Evolutionary conservation across 2,329 filamentous ascomycete genomes (phyloP), one percentile per base, ranked within the genome.

Genomic region (Xylaria sp.): DNA sequence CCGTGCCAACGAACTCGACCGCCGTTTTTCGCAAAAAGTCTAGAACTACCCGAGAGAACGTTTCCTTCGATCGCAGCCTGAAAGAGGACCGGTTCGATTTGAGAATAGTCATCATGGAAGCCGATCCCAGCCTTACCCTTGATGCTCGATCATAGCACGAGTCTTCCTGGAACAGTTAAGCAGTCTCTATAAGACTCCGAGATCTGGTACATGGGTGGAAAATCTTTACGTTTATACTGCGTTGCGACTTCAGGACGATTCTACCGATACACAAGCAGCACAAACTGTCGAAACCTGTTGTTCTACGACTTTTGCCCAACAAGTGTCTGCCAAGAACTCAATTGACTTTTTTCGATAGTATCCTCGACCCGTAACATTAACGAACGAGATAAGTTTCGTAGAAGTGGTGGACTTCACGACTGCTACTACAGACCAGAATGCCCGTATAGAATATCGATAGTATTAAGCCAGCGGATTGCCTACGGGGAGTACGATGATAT

Each of bases 1-100:
- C 41, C n/a, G 28, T 39, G n/a, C 48, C 49, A 54, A 25, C 20
- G 48, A 55, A 55, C 13, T 13, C 43, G 31, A 61, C 13, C 56
- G n/a, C 20, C 4, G 33, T 1, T 9, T 28, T 1, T 20, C 20
- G 18, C 48, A 49, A 36, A 13, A 49, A 8, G 13, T n/a, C 36
- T 39, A 3, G 33, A 49, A 54, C 55, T 25, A 49, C 7, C 15
- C 36, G n/a, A 66, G n/a, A 60, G 4, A 28, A 54, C n/a, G 1
- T 3, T 1, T 46, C 56, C 36, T 25, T 43, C 12, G n/a, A 12
- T 15, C 23, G 8, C 31, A 2, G 23, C 39, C 36, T 28, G n/a
- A 12, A 55, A n/a, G 36, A 23, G 6, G n/a, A 7, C 23, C 7
- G 13, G 31, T 52, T 25, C 54, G 18, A 20, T 23, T n/a, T 13